phyloP scores from a whole-genome alignment of 2,329 filamentous ascomycete species.

The Neofusicoccum parvum region DNA sequence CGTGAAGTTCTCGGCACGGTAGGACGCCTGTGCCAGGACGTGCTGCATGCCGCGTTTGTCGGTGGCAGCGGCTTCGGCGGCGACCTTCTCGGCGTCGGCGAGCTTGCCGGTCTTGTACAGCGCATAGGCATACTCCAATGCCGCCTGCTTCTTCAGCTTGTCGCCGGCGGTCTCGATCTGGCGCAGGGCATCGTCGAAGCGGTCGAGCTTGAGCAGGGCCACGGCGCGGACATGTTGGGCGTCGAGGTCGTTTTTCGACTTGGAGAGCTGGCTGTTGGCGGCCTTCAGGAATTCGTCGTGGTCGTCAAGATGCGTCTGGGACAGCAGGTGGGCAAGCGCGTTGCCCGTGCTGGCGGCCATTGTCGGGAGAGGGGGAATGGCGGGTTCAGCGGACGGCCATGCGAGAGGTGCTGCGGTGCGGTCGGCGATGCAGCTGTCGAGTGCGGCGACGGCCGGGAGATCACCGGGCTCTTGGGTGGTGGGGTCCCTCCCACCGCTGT shows the following conservation, averaged over 20 bases:
- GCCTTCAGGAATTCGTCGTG: conserved; percentile 73
- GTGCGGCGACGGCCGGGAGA: conserved; percentile 12
- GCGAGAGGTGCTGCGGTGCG: neutral
- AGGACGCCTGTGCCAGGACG: conserved; percentile 63
- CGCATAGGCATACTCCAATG: conserved; percentile 77
- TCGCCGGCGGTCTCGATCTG: conserved; percentile 66
- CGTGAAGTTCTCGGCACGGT: conserved; percentile 70
- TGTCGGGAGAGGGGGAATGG: neutral
- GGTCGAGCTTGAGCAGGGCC: conserved; percentile 78
- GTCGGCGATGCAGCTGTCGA: conserved; percentile 4
- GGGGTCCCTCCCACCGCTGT: neutral
- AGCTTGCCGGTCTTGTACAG: conserved; percentile 77
- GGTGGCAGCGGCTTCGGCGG: conserved; percentile 42
- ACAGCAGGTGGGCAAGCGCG: conserved; percentile 58
- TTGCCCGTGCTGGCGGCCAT: conserved; percentile 45
- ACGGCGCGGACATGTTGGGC: conserved; percentile 72
- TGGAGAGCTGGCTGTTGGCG: conserved; percentile 59
- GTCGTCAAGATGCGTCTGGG: conserved; percentile 61
- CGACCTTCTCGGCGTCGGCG: conserved; percentile 61
- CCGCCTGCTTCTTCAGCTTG: conserved; percentile 61
- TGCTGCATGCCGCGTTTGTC: conserved; percentile 57
- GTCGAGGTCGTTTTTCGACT: conserved; percentile 59
- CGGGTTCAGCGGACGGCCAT: conserved; percentile 13
- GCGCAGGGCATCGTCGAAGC: conserved; percentile 75
- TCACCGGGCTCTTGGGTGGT: conserved; percentile 8